These are phyloP conservation scores for Tuber umbilicatum DNA, from an alignment of 495 filamentous ascomycete species.

Conservation along the genomic window DNA sequence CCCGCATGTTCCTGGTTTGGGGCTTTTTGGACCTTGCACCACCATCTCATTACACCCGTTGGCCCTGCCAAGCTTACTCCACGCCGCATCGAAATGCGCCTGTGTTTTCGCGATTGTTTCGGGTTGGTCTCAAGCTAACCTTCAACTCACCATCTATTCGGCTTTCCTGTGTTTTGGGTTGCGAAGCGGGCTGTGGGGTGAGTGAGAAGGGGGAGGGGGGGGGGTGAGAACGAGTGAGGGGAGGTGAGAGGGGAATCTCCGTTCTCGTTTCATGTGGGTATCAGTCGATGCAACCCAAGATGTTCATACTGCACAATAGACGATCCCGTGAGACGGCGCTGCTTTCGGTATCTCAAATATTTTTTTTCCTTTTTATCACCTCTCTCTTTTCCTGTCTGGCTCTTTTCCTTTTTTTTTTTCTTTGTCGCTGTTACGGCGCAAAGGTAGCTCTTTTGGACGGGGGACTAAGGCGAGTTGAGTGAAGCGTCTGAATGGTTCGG, in stretches of 20 bases:
- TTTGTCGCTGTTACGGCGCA: constrained; percentile 9
- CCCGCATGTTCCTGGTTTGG: constrained; percentile 3
- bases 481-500: constrained; percentile 7
- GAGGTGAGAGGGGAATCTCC: constrained; percentile 19
- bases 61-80: constrained; percentile 20
- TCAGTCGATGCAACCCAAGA: constrained; percentile 34
- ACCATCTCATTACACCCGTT: not conserved
- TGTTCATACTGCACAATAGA: not conserved
- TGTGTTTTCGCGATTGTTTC: constrained; percentile 37
- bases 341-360: constrained; percentile 26
- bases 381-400: not conserved
- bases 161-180: constrained; percentile 20
- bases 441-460: constrained; percentile 19
- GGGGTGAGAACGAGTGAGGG: not conserved
- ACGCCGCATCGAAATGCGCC: constrained; percentile 23
- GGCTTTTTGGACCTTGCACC: not conserved
- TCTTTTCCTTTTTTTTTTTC: constrained; percentile 6
- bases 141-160: constrained; percentile 13
- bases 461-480: constrained; percentile 6
- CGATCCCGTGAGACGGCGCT: constrained; percentile 32
- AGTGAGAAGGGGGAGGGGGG: not conserved
- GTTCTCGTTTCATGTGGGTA: constrained; percentile 36
- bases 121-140: constrained; percentile 35
- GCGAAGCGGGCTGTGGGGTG: constrained; percentile 5
- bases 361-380: not conserved